phyloP scores from a whole-genome alignment of 352 stramenopile species.

The Aphanomyces invadans region DNA sequence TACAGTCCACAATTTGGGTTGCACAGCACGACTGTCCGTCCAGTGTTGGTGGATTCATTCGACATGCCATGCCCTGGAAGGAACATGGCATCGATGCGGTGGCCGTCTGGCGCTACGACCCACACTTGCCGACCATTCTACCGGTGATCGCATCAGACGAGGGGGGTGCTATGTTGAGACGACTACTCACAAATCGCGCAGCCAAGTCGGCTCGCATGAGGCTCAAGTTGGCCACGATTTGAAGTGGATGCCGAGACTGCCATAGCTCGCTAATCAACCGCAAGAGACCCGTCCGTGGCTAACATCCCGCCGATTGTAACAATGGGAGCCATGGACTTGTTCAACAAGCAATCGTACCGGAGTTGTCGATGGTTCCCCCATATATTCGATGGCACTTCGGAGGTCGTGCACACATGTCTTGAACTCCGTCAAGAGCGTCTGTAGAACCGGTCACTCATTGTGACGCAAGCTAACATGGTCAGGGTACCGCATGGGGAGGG shows the following conservation, averaged over 20 bases:
- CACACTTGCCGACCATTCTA: conserved; percentile 76
- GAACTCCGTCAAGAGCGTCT: conserved; percentile 42
- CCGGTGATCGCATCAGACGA: too few species aligned
- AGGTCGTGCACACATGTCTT: conserved; percentile 21
- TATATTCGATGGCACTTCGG: conserved; percentile 7
- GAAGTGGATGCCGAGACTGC: conserved; percentile 35
- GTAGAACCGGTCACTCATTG: too few species aligned
- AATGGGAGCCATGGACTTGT: too few species aligned
- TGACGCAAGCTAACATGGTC: too few species aligned
- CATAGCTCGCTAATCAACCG: conserved; percentile 29
- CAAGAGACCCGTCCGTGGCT: not conserved
- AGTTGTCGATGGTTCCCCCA: not conserved
- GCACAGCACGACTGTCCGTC: conserved; percentile 59
- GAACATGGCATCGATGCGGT: conserved; percentile 77
- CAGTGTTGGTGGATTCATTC: not conserved
- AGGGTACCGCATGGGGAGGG: too few species aligned
- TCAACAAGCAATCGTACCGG: not conserved
- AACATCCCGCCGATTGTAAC: not conserved
- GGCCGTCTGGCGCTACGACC: conserved; percentile 48
- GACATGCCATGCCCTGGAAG: conserved; percentile 33
- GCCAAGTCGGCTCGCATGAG: conserved; percentile 75
- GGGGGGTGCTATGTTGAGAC: too few species aligned
- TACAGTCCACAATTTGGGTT: conserved; percentile 83
- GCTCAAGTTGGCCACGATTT: conserved; percentile 64
- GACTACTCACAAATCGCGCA: conserved; percentile 55